Conservation (phyloP, 2,329 filamentous ascomycete species). For the Sclerotinia minor region DNA sequence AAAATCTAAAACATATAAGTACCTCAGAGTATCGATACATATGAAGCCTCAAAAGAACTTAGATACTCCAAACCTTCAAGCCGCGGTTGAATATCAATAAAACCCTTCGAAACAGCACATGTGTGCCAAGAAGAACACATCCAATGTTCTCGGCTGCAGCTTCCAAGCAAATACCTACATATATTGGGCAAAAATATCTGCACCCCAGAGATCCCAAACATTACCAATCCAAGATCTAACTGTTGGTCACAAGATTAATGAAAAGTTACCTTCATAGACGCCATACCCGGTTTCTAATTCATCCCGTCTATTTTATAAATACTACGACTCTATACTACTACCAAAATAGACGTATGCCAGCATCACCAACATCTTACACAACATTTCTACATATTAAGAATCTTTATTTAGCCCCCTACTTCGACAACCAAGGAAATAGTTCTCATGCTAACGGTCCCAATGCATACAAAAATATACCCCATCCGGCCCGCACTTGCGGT, state of each 20-base stretch:
- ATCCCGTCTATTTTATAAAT: not conserved
- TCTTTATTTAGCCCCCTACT: not conserved
- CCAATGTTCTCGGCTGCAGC: not conserved
- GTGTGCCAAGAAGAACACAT: not conserved
- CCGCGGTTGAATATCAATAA: not conserved
- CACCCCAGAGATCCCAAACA: not conserved
- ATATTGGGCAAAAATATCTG: not conserved
- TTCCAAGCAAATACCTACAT: not conserved
- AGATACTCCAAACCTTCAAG: not conserved
- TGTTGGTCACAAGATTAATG: conserved; percentile 9
- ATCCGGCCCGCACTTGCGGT: not conserved
- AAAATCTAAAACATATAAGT: conserved; percentile 28
- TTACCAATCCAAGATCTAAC: conserved; percentile 3
- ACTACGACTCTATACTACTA: conserved; percentile 15
- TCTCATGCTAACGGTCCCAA: not conserved
- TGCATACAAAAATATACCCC: not conserved
- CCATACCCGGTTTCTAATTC: not conserved
- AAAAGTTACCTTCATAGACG: not conserved
- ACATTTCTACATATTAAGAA: not conserved
- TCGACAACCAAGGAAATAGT: no score
- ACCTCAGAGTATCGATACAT: conserved; percentile 15
- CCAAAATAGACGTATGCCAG: conserved; percentile 2
- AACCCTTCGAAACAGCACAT: conserved; percentile 17
- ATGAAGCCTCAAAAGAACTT: not conserved
- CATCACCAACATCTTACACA: not conserved